These are phyloP conservation scores for Rhamnella rubrinervis DNA, from an alignment of 331 rosid species.

Conservation along the genomic window DNA sequence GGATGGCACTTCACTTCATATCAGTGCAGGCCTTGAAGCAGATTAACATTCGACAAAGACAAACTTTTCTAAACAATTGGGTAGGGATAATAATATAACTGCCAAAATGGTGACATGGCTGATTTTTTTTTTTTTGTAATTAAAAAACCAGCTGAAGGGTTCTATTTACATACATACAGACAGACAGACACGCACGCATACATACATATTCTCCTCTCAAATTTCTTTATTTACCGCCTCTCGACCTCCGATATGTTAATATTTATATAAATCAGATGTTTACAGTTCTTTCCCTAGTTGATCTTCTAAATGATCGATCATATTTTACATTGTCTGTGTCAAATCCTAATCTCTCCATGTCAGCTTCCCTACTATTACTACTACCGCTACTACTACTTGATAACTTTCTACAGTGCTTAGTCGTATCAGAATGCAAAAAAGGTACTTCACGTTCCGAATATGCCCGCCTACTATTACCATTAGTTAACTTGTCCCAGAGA, in stretches of 20 bases:
- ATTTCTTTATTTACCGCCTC: constrained; percentile 31
- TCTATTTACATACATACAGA: background rate
- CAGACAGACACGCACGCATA: too few species aligned
- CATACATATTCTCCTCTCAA: constrained; percentile 26
- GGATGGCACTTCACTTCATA: too few species aligned
- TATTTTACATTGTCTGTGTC: constrained; percentile 45
- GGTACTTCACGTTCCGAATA: constrained; percentile 29
- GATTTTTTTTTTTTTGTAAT: too few species aligned
- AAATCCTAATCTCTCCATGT: constrained; percentile 56
- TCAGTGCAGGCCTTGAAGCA: too few species aligned
- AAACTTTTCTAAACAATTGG: too few species aligned
- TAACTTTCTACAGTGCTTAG: constrained; percentile 49
- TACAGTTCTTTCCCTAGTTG: constrained; percentile 42
- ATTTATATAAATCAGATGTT: constrained; percentile 25
- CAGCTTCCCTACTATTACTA: constrained; percentile 39
- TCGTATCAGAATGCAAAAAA: constrained; percentile 53
- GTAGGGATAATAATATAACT: too few species aligned
- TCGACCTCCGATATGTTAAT: constrained; percentile 19
- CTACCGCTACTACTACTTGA: constrained; percentile 44
- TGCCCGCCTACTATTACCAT: constrained; percentile 21
- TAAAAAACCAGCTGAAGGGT: background rate
- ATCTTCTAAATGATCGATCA: constrained; percentile 46
- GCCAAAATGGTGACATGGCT: too few species aligned
- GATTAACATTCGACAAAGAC: too few species aligned
- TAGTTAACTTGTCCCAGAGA: constrained; percentile 25